Base-by-base conservation (phyloP, 352 stramenopile species). In the Blastocystis sp. region DNA sequence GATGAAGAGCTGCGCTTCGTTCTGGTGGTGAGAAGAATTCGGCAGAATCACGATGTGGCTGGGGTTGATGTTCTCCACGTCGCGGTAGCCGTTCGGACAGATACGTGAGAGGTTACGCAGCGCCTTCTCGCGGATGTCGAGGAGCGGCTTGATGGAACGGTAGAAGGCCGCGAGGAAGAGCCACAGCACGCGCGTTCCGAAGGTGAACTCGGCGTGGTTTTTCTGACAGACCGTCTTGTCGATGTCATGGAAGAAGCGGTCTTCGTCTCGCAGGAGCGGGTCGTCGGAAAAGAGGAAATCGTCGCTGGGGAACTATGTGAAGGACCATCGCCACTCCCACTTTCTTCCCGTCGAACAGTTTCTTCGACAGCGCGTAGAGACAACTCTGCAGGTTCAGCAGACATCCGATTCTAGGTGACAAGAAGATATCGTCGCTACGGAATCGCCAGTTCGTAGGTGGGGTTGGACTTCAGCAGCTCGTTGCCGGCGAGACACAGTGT, bases 381-480 rank as follows among this genome's bases (percentile, higher is more conserved):
- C 46, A 42, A 16, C 36, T 40, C 34, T 78, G n/a, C 36, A 78
- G 32, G 7, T 57, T 61, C 1, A 78, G 51, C n/a, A 78, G 32
- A 36, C 21, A 34, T 8, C 27, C 32, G 7, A 61, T 27, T 59
- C 67, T 78, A 61, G 24, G 57, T 59, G 6, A 78, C 4, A 42
- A 0, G 16, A 9, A 18, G 29, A 8, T 24, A 32, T 18, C 4
- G 24, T 18, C 9, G 14, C 4, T 29, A 78, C 67, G 67, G 44
- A 14, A 48, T 14, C 1, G 67, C 21, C 18, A 78, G 11, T 9
- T 61, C 18, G 38, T 78, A 78, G 16, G 21, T 46, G 21, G 67
- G 67, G n/a, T 59, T 27, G 11, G 67, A 78, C 24, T 78, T 78
- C 6, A 78, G 34, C 11, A 61, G 44, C 36, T 78, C 67, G 27